A percentile compares a stretch with the other conserved stretches of the same genome.
These are phyloP conservation scores for Umbelopsis ramanniana DNA, from an alignment of 192 early-diverging fungal species.

Conservation along the genomic window DNA sequence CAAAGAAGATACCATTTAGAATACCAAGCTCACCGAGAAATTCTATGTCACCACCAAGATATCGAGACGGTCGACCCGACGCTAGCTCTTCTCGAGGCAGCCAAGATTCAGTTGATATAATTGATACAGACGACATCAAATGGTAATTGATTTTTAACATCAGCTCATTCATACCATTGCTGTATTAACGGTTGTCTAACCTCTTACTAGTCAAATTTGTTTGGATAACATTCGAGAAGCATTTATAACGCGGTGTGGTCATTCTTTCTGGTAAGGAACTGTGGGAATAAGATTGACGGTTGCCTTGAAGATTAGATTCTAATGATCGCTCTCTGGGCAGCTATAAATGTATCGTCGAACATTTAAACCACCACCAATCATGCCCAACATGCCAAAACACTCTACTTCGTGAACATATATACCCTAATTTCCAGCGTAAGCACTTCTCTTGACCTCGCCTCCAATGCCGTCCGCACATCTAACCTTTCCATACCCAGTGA, in stretches of 20 bases:
- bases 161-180: too few relatives aligned
- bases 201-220: conserved; percentile 75
- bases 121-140: conserved; percentile 11
- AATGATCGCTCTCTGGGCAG: conserved; percentile 28
- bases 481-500: neutral
- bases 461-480: too few relatives aligned
- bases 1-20: neutral
- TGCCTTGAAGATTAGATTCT: neutral
- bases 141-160: neutral
- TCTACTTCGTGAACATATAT: conserved; percentile 71
- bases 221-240: conserved; percentile 71
- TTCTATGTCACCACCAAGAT: neutral
- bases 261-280: conserved; percentile 76
- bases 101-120: neutral
- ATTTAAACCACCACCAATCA: conserved; percentile 57
- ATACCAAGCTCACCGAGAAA: neutral
- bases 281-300: neutral
- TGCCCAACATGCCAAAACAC: conserved; percentile 75
- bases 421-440: conserved; percentile 81
- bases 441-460: neutral
- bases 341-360: conserved; percentile 73
- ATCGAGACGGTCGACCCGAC: neutral
- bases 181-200: neutral
- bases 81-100: neutral
- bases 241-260: conserved; percentile 81